These are phyloP conservation scores for Phalaenopsis hybrid DNA, from an alignment of 116 monocot genomes.

Conservation along the genomic window DNA sequence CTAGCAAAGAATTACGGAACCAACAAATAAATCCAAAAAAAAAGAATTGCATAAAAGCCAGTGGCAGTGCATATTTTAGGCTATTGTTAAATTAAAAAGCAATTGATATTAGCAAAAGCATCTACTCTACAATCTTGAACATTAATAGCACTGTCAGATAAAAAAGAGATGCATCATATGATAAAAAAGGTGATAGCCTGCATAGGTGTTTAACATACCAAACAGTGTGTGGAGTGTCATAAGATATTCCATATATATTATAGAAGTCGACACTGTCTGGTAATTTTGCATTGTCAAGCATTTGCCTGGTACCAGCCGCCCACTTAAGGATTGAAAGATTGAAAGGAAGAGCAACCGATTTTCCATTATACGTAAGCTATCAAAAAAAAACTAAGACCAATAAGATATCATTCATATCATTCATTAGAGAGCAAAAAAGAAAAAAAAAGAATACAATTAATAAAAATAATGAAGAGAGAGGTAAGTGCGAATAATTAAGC, in stretches of 20 bases:
- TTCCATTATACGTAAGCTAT: slow-evolving; percentile 55
- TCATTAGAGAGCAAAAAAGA: neutral
- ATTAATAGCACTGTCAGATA: neutral
- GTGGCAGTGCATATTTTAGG: neutral
- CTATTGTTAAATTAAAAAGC: neutral
- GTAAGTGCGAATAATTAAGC: neutral
- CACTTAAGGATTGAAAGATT: slow-evolving; percentile 58
- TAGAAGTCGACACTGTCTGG: slow-evolving; percentile 62
- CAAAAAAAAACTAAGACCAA: slow-evolving; percentile 9
- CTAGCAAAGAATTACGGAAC: neutral
- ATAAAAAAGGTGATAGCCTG: neutral
- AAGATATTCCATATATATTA: slow-evolving; percentile 65
- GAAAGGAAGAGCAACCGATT: slow-evolving; percentile 68
- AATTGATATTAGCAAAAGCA: neutral
- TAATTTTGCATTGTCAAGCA: slow-evolving; percentile 53
- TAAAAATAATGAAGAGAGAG: neutral
- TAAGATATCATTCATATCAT: neutral
- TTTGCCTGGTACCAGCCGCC: slow-evolving; percentile 60
- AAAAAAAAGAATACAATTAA: neutral
- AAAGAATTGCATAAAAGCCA: neutral
- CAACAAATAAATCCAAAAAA: neutral
- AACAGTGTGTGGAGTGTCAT: slow-evolving; percentile 70
- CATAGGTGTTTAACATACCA: slow-evolving; percentile 39
- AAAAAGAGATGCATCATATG: neutral
- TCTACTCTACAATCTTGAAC: neutral